Evolutionary conservation across 805 yeast species (phyloP), one percentile per base, ranked within the genome.

Genomic region (Sporopachydermia lactativora): DNA sequence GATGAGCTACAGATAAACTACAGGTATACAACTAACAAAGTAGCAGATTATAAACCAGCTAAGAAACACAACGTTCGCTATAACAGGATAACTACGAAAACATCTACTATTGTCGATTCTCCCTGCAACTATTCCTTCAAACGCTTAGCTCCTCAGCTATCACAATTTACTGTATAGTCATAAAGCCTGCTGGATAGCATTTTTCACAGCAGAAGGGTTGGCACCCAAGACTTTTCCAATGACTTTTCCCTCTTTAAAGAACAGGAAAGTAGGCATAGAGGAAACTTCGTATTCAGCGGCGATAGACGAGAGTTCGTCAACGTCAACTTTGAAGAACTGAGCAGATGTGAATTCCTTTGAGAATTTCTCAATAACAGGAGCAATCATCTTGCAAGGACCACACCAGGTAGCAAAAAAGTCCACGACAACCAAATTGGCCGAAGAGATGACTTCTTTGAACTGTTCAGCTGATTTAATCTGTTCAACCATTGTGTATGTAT

Each of bases 341-440:
- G 80, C 84, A 41, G 66, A 62, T 18, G 77, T 48, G 73, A 77
- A 78, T 60, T 77, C 74, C 38, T 62, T 60, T 36, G 86, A 67
- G 56, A 88, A 79, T 61, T 81, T 80, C 58, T 88, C 95, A 52
- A 89, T 66, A 66, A 84, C 67, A 52, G 98, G 98, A 42, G 96
- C 88, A 64, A 92, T 81, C 77, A 83, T 83, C 73, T 89, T 92
- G 72, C 98, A 89, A 47, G 98, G 97, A 52, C 96, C 96, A 65
- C 98, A 89, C 96, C 97, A 92, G 46, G 88, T 77, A 53, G 97
- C 97, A 58, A 75, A 88, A 70, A 89, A 92, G 69, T 92, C 97
- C 51, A 92, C 84, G 52, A 92, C 88, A 51, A 85, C 88, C 57
- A 85, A 70, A 52, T 81, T 82, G 50, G 73, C 73, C 54, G 68